A percentile compares a stretch with the other conserved stretches of the same genome.
Conservation (phyloP, 139 green algal species). For the Picochlorum sp. region DNA sequence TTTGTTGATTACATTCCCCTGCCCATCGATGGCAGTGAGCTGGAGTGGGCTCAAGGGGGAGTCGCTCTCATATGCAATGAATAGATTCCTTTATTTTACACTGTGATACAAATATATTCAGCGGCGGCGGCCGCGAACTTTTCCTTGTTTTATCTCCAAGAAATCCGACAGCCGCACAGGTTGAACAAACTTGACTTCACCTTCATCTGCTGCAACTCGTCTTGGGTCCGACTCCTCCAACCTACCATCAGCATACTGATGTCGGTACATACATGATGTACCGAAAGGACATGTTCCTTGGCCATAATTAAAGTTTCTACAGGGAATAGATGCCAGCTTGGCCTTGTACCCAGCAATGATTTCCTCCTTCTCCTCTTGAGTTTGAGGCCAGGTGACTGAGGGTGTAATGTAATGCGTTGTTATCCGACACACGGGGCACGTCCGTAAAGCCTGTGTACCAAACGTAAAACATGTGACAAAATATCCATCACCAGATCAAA, state of each 20-base stretch:
- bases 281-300: slow-evolving; percentile 62
- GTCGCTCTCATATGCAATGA: slow-evolving; percentile 41
- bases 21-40: slow-evolving; percentile 65
- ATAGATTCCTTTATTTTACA: background rate
- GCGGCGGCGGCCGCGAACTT: background rate
- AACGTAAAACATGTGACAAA: slow-evolving; percentile 1
- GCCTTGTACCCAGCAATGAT: slow-evolving; percentile 50
- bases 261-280: slow-evolving; percentile 77
- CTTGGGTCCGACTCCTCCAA: slow-evolving; percentile 20
- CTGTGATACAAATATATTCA: background rate
- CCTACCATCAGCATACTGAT: slow-evolving; percentile 53
- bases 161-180: slow-evolving; percentile 28
- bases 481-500: background rate
- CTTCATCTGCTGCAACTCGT: slow-evolving; percentile 23
- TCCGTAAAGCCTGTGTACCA: slow-evolving; percentile 30
- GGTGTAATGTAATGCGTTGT: slow-evolving; percentile 61
- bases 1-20: slow-evolving; percentile 85
- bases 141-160: slow-evolving; percentile 1
- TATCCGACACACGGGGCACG: slow-evolving; percentile 66
- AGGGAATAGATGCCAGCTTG: slow-evolving; percentile 45
- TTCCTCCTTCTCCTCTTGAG: slow-evolving; percentile 42
- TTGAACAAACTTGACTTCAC: slow-evolving; percentile 21
- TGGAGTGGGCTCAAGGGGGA: slow-evolving; percentile 84
- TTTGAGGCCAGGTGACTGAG: slow-evolving; percentile 49
- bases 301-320: slow-evolving; percentile 49